Percentiles rank a stretch among this genome's conserved stretches.
These are phyloP conservation scores for Diaporthe citri DNA, from an alignment of 2,329 filamentous ascomycete species.

Conservation along the genomic window DNA sequence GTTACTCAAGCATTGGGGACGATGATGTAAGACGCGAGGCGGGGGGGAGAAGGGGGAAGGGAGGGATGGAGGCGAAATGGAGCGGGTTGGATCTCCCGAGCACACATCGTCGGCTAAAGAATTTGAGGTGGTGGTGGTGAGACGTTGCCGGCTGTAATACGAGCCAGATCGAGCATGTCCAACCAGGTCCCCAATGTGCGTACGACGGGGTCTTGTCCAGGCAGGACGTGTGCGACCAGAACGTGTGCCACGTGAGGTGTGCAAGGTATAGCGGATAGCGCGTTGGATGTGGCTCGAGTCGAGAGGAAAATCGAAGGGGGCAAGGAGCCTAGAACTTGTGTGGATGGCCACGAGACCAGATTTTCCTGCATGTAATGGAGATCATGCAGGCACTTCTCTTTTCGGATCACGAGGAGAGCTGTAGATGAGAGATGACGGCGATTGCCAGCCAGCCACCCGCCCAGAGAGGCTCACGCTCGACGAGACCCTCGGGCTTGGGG, in stretches of 20 bases:
- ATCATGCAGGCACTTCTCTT: conserved; percentile 51
- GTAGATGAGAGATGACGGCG: conserved; percentile 40
- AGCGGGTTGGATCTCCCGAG: conserved; percentile 2
- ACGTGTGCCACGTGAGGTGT: conserved; percentile 28
- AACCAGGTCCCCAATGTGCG: conserved; percentile 18
- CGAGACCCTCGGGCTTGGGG: conserved; percentile 2
- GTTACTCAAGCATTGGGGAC: conserved; percentile 27
- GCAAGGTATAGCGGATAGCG: conserved; percentile 20
- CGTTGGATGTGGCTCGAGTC: background rate
- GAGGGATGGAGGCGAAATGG: background rate
- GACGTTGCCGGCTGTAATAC: conserved; percentile 35
- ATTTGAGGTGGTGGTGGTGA: conserved; percentile 27
- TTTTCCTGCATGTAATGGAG: conserved; percentile 50
- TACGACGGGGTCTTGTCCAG: conserved; percentile 14
- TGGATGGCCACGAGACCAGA: conserved; percentile 46
- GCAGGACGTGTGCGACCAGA: conserved; percentile 34
- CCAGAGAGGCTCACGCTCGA: background rate
- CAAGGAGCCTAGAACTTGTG: background rate
- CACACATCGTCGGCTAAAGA: conserved; percentile 36
- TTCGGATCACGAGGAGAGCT: conserved; percentile 41
- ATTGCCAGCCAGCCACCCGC: conserved; percentile 29
- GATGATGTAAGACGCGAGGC: conserved; percentile 33
- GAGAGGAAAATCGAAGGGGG: background rate
- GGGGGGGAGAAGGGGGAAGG: background rate
- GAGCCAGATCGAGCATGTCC: conserved; percentile 35